Evolutionary conservation across 352 stramenopile species (phyloP).

Genomic region (Phytophthora pinifolia): DNA sequence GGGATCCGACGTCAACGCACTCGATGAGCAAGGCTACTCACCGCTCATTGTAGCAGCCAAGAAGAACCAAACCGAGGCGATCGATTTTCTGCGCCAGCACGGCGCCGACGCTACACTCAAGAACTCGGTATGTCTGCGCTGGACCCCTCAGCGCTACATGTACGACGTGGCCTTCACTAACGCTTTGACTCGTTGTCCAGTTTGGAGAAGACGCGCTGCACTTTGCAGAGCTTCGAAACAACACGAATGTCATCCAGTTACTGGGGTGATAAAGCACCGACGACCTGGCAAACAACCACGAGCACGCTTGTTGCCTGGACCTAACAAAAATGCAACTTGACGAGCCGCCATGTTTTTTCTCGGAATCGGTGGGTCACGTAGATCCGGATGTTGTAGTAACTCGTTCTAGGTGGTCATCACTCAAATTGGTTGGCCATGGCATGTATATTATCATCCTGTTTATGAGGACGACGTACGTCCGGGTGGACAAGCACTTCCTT

Average conservation of each 20-base stretch:
- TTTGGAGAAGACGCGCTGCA: constrained; percentile 71
- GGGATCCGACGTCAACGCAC: constrained; percentile 60
- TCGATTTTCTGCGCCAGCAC: constrained; percentile 50
- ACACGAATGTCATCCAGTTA: constrained; percentile 46
- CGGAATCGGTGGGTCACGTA: no score
- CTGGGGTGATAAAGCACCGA: constrained; percentile 25
- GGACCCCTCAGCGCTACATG: not conserved
- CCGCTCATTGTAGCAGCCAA: constrained; percentile 73
- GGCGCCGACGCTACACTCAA: constrained; percentile 52
- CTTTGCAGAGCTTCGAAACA: constrained; percentile 62
- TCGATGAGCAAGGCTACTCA: constrained; percentile 61
- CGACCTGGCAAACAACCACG: not conserved
- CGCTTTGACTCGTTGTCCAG: constrained; percentile 13
- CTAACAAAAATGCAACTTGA: not conserved
- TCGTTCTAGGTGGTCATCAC: no score
- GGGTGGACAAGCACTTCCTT: no score
- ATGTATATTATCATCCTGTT: no score
- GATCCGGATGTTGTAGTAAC: no score
- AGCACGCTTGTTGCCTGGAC: not conserved
- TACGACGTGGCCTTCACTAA: not conserved
- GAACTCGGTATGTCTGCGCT: constrained; percentile 35
- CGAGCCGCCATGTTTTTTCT: no score
- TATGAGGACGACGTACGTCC: no score
- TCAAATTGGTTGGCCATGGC: no score
- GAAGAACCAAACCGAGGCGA: constrained; percentile 67